Base-by-base conservation (phyloP, 306 rosid species). In the Begonia peltatifolia region DNA sequence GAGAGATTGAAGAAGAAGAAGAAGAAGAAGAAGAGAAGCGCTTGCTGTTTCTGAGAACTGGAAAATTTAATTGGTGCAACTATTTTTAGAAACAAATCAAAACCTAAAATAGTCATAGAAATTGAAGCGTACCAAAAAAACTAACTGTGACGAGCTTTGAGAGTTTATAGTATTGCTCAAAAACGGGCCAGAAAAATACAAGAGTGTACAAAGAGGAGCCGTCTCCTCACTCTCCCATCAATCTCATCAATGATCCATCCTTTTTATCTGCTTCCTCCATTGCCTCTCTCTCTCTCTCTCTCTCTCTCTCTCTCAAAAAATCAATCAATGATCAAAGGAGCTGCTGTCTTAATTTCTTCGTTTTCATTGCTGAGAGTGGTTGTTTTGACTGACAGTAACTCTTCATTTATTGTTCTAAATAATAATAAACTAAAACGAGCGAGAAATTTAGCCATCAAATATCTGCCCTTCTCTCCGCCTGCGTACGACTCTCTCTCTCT, bases 201-300 rank as follows among this genome's bases (percentile, higher is more conserved):
- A 66, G 42, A 73, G 53, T 47, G 36, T 30, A 57, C 61, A 30
- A 70, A 61, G 67, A 66, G 75, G 66, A 77, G 63, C 54, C 79
- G 79, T 73, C 77, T 59, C 69, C 63, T 81, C 84, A 71, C 68
- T 54, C 72, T 63, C 65, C 73, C 87, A 80, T 76, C 86, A 71
- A 64, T 82, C 95, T 82, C 73, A 63, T 81, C 88, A 65, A 62
- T 23, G 35, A 41, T 46, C 62, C 64, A 59, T 54, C 62, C 54
- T 57, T 47, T 30, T 30, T 30, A 30, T 7, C 35, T 66, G 71
- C 74, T 66, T 74, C 79, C 3, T 73, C 43, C 57, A 16, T 42
- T 12, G 59, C 50, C 52, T 13, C 18, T 56, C 10, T 14, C 60
- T 42, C 53, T 57, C 13, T 9, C 42, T 58, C 46, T 55, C 70